These are phyloP conservation scores for Ceratocystis variospora DNA, from an alignment of 2,329 filamentous ascomycete species.

Conservation along the genomic window DNA sequence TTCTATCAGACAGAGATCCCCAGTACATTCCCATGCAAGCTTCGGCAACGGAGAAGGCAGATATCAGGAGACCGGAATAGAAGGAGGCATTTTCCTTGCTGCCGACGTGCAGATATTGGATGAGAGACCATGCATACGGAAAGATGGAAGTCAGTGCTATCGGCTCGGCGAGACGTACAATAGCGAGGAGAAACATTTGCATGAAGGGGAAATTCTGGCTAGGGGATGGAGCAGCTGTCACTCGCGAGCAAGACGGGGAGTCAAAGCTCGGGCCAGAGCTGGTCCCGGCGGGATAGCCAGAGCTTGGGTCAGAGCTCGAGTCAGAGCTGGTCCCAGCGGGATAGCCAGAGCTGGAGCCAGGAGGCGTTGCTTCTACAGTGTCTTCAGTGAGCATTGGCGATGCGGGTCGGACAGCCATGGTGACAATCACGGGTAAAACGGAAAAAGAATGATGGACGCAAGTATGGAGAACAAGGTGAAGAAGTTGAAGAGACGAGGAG, in stretches of 20 bases:
- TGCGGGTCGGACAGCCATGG: not conserved
- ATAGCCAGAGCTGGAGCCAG: not conserved
- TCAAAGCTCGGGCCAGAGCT: not conserved
- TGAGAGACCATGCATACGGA: conserved; percentile 76
- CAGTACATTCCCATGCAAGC: conserved; percentile 76
- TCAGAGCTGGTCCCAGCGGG: not conserved
- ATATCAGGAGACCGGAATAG: conserved; percentile 78
- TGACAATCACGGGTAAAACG: not conserved
- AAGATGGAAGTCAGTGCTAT: conserved; percentile 89
- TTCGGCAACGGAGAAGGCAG: conserved; percentile 71
- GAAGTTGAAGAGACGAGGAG: not conserved
- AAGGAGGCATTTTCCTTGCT: conserved; percentile 64
- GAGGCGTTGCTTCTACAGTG: not conserved
- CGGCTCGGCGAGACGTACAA: conserved; percentile 83
- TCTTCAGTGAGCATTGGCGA: not conserved
- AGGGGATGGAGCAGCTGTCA: not conserved
- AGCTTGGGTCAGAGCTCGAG: not conserved
- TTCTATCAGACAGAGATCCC: conserved; percentile 67
- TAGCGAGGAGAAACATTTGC: conserved; percentile 75
- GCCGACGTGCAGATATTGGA: conserved; percentile 62
- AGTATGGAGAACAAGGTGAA: no score
- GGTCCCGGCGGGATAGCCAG: not conserved
- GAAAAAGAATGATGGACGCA: not conserved
- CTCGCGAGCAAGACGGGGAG: conserved; percentile 28
- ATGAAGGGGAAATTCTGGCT: conserved; percentile 54